A percentile compares a stretch with the other conserved stretches of the same genome.
Conservation (phyloP, 2,329 filamentous ascomycete species). For the Paracoccidioides brasiliensis region DNA sequence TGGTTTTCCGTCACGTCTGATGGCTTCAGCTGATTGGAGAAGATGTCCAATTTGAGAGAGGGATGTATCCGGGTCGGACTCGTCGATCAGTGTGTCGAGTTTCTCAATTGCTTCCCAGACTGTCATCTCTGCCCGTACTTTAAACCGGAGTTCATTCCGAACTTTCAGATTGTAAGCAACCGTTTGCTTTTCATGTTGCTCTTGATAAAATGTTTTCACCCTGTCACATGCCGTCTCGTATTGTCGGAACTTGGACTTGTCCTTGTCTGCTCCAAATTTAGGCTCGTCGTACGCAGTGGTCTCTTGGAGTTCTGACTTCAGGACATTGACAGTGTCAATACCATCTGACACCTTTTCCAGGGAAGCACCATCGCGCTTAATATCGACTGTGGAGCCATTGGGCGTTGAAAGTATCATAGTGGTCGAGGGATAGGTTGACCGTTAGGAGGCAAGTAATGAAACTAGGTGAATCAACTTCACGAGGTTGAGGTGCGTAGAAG, state of each 20-base stretch:
- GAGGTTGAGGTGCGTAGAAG: neutral
- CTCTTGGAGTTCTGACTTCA: slow-evolving; percentile 37
- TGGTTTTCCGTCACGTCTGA: slow-evolving; percentile 52
- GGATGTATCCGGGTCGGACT: slow-evolving; percentile 78
- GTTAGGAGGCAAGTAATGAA: neutral
- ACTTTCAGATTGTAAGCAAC: slow-evolving; percentile 66
- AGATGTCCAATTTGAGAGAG: slow-evolving; percentile 84
- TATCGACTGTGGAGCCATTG: slow-evolving; percentile 4
- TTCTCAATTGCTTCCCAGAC: slow-evolving; percentile 90
- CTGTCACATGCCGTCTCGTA: slow-evolving; percentile 65
- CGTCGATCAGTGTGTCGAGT: slow-evolving; percentile 80
- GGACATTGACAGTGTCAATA: slow-evolving; percentile 41
- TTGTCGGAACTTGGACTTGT: slow-evolving; percentile 62
- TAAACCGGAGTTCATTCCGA: slow-evolving; percentile 56
- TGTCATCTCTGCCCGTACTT: slow-evolving; percentile 62
- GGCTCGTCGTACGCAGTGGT: slow-evolving; percentile 40
- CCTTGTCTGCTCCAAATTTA: slow-evolving; percentile 54
- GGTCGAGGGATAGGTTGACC: neutral
- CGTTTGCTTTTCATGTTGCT: slow-evolving; percentile 41
- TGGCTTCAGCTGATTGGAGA: slow-evolving; percentile 81
- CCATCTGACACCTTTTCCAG: slow-evolving; percentile 41
- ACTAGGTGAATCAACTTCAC: neutral
- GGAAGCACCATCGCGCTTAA: slow-evolving; percentile 37
- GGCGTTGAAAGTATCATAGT: neutral
- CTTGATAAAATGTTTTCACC: slow-evolving; percentile 67